These are phyloP conservation scores for Pholiota adiposa DNA, from an alignment of 1,284 basidiomycete genomes.

Conservation along the genomic window DNA sequence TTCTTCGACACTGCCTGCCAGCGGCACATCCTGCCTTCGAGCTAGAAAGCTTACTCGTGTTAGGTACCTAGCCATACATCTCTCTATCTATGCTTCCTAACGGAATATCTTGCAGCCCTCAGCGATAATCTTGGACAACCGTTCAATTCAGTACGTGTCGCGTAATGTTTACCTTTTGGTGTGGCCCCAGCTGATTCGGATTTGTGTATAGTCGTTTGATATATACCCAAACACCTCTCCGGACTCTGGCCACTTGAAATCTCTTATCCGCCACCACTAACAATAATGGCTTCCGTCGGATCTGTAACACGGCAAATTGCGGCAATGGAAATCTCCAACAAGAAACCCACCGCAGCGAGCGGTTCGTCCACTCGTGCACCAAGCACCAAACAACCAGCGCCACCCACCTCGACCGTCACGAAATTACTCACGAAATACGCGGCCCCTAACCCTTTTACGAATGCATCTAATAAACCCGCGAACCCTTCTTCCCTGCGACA, in stretches of 20 bases:
- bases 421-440: conserved; percentile 72
- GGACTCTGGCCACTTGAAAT: neutral
- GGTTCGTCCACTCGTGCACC: conserved; percentile 32
- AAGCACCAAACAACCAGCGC: conserved; percentile 57
- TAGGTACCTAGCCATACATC: neutral
- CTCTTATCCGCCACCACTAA: neutral
- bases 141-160: neutral
- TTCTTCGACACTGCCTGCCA: conserved; percentile 7
- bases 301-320: conserved; percentile 41
- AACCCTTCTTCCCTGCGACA: conserved; percentile 45
- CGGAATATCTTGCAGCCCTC: neutral
- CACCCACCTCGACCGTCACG: conserved; percentile 58
- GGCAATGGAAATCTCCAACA: conserved; percentile 38
- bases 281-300: conserved; percentile 35
- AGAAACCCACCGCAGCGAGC: conserved; percentile 26
- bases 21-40: neutral
- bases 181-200: neutral
- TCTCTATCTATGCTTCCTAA: neutral
- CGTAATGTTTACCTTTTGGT: neutral
- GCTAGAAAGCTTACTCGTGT: neutral
- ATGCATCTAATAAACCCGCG: conserved; percentile 37
- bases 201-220: neutral
- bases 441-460: conserved; percentile 52
- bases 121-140: neutral
- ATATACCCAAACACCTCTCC: neutral